Percentiles rank a stretch among this genome's conserved stretches.
Evolutionary conservation across 371 early-diverging fungal genomes (phyloP).

Genomic region (Mortierella sp.): DNA sequence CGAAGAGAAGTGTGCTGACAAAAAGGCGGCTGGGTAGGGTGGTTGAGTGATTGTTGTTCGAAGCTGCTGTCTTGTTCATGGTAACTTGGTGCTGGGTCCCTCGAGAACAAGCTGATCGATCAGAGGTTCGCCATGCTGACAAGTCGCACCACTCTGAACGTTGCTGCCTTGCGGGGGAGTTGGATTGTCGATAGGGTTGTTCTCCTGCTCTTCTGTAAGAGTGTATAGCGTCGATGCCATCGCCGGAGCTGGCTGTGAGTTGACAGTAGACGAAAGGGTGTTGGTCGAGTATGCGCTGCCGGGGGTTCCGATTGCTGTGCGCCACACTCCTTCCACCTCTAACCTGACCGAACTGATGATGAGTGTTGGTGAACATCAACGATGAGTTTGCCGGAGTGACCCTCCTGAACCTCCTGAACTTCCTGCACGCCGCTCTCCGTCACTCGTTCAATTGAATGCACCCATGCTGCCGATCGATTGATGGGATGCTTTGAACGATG

Average conservation of each 20-base stretch:
- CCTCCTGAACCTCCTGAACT: not conserved
- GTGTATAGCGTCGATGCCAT: not conserved
- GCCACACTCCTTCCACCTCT: not conserved
- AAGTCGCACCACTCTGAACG: not conserved
- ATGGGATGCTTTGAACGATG: conserved; percentile 7
- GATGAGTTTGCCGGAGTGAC: not conserved
- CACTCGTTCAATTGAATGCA: not conserved
- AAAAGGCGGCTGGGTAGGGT: too few relatives aligned
- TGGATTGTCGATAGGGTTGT: not conserved
- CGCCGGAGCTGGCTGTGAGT: not conserved
- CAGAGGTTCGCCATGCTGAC: not conserved
- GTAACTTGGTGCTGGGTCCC: not conserved
- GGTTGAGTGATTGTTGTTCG: too few relatives aligned
- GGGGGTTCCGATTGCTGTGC: not conserved
- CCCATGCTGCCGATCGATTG: not conserved
- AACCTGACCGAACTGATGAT: not conserved
- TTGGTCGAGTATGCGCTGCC: not conserved
- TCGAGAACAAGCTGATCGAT: not conserved
- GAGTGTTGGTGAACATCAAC: not conserved
- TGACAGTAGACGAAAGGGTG: not conserved
- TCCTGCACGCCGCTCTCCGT: not conserved
- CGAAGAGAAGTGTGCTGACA: too few relatives aligned
- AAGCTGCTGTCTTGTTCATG: not conserved
- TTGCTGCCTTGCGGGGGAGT: too few relatives aligned
- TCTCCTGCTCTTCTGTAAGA: not conserved